Base-by-base conservation (phyloP, 495 filamentous ascomycete species). In the Trichoderma gamsii region DNA sequence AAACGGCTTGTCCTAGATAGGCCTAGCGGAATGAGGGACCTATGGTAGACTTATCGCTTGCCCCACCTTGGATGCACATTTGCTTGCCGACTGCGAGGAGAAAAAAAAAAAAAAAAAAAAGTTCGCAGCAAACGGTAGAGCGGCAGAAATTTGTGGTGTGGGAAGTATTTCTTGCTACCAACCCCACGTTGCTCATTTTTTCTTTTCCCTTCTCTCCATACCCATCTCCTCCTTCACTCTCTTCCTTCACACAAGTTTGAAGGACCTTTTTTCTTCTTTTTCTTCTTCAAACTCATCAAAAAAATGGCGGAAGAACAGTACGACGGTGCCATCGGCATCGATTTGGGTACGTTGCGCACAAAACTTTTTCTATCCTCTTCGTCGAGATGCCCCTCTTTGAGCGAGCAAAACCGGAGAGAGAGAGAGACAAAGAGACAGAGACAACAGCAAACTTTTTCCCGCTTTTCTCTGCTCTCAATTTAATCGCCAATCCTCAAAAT, bases 301-400 rank as follows among this genome's bases (percentile, higher is more conserved):
- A 83, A 71, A 79, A 96, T 97, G 93, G 88, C 92, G 78, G 91
- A 96, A 81, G 93, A 96, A 88, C 90, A 94, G 73, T 99, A 97
- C 83, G 95, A 97, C 75, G 95, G 95, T 85, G 95, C 95, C 85
- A 93, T 98, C 84, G 95, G 95, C 87, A 99, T 99, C 81, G 95
- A 99, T 89, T 88, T 99, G 79, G 95, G 95, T 97, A 86, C 72
- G 87, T 81, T 70, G 63, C 67, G 41, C 18, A 41, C 64, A 65
- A 41, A 65, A 21, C n/a, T 25, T 16, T 23, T 41, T 46, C 35
- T 7, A 4, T 23, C 27, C 27, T 51, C 25, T 6, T 29, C 41
- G n/a, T 66, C 41, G 16, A 63, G 27, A 29, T 32, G 25, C 59
- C 67, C 23, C 59, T 69, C 64, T 59, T 27, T 59, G n/a, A 18